Conservation (phyloP, 306 rosid species). For the Sechiopsis laciniata region DNA sequence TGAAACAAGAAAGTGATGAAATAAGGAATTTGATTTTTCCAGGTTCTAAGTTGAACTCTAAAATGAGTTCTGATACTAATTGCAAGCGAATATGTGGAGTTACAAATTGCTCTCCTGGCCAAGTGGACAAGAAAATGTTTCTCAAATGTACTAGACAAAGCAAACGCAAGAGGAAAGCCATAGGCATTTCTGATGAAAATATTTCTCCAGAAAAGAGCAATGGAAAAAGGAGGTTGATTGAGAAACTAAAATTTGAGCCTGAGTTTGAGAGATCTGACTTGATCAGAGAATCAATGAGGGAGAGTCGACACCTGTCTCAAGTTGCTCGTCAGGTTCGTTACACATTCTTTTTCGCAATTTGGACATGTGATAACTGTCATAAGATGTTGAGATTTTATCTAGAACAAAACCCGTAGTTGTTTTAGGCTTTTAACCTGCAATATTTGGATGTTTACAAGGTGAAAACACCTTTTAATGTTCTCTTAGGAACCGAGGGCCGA, state of each 20-base stretch:
- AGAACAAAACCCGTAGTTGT: no score
- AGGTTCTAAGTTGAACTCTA: slow-evolving; percentile 25
- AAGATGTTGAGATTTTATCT: neutral
- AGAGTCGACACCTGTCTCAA: slow-evolving; percentile 41
- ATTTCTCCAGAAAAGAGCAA: slow-evolving; percentile 29
- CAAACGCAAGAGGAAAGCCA: slow-evolving; percentile 54
- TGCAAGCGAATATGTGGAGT: slow-evolving; percentile 31
- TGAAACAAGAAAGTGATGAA: slow-evolving; percentile 26
- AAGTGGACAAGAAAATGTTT: slow-evolving; percentile 31
- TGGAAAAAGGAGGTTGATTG: slow-evolving; percentile 34
- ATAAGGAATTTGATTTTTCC: slow-evolving; percentile 22
- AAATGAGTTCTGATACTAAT: slow-evolving; percentile 26
- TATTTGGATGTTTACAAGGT: no score
- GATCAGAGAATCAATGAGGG: slow-evolving; percentile 35
- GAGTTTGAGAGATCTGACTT: slow-evolving; percentile 34
- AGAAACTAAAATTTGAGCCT: slow-evolving; percentile 27
- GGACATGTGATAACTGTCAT: neutral
- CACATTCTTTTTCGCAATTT: neutral
- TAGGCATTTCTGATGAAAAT: slow-evolving; percentile 31
- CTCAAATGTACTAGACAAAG: slow-evolving; percentile 59
- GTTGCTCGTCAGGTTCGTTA: slow-evolving; percentile 61
- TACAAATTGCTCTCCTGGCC: slow-evolving; percentile 31
- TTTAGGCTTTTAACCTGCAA: no score
- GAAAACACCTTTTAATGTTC: no score
- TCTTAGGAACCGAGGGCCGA: no score